These are phyloP conservation scores for Hemileccinum impolitum DNA, from an alignment of 768 basidiomycete genomes.

Conservation along the genomic window DNA sequence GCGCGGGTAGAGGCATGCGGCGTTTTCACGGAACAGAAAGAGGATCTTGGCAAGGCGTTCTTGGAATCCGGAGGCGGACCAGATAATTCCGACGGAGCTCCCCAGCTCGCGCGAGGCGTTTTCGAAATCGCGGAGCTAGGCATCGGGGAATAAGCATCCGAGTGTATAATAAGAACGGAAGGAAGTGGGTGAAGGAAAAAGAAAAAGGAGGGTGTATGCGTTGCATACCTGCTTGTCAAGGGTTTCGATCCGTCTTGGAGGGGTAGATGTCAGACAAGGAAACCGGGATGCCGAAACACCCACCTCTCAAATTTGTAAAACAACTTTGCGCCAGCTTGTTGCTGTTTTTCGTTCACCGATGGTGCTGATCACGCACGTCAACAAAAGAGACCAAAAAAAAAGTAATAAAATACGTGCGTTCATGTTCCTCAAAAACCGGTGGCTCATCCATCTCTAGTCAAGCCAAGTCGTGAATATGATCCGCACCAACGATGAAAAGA, in stretches of 20 bases:
- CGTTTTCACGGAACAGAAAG: slow-evolving; percentile 52
- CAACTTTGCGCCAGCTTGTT: slow-evolving; percentile 41
- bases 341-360: slow-evolving; percentile 45
- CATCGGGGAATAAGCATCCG: background rate
- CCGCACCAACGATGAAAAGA: background rate
- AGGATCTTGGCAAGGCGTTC: slow-evolving; percentile 47
- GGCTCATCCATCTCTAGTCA: slow-evolving; percentile 29
- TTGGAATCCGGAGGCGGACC: slow-evolving; percentile 47
- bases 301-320: slow-evolving; percentile 46
- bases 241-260: slow-evolving; percentile 40
- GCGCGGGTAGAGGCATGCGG: slow-evolving; percentile 48
- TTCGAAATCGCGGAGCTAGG: slow-evolving; percentile 51
- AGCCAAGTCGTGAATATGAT: background rate
- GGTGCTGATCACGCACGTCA: slow-evolving; percentile 26
- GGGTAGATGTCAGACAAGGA: background rate
- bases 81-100: slow-evolving; percentile 52
- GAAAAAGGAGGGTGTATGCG: background rate
- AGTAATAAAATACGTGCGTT: slow-evolving; percentile 22
- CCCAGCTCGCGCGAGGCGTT: slow-evolving; percentile 54
- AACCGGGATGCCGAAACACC: slow-evolving; percentile 2
- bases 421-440: slow-evolving; percentile 37
- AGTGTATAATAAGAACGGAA: background rate
- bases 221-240: slow-evolving; percentile 45
- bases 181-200: too few species aligned
- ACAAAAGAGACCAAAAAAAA: background rate